A percentile compares a stretch with the other conserved stretches of the same genome.
These are phyloP conservation scores for Chaetomiaceae sp. DNA, from an alignment of 2,329 filamentous ascomycete species.

Conservation along the genomic window DNA sequence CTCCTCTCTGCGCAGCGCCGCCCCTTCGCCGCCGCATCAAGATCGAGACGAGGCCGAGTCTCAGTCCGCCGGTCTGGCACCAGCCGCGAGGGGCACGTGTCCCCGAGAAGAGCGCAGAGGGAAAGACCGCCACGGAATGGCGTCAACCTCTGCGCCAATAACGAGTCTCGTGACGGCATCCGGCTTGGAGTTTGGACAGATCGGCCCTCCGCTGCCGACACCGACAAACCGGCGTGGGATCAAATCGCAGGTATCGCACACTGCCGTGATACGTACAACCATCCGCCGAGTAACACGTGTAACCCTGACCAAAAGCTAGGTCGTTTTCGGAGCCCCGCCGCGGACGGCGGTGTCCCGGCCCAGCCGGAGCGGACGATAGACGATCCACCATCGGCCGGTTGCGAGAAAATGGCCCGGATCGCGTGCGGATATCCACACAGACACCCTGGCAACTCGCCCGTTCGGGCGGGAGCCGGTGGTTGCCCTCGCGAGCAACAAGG, in stretches of 20 bases:
- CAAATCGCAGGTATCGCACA: constrained; percentile 8
- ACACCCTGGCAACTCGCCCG: constrained; percentile 11
- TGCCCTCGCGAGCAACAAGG: constrained; percentile 10
- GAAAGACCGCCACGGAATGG: neutral
- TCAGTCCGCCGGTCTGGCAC: no score
- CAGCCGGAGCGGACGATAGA: constrained; percentile 1
- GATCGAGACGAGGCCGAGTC: no score
- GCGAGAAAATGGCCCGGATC: constrained; percentile 5
- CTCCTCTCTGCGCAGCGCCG: no score
- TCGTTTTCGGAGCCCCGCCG: constrained; percentile 6
- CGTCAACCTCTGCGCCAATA: neutral
- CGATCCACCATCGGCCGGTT: constrained; percentile 14
- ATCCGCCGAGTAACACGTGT: constrained; percentile 20
- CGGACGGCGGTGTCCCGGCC: constrained; percentile 7
- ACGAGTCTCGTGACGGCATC: constrained; percentile 4
- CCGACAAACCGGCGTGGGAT: neutral
- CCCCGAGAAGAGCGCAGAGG: no score
- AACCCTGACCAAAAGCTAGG: constrained; percentile 18
- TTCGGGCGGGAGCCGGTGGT: constrained; percentile 12
- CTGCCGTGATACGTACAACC: constrained; percentile 9
- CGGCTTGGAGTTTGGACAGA: neutral
- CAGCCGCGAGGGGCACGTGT: no score
- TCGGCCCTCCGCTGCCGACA: neutral
- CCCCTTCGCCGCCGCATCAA: no score
- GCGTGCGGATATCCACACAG: constrained; percentile 10